phyloP scores from a whole-genome alignment of 163 green algal species.

The Scenedesmus sp. region DNA sequence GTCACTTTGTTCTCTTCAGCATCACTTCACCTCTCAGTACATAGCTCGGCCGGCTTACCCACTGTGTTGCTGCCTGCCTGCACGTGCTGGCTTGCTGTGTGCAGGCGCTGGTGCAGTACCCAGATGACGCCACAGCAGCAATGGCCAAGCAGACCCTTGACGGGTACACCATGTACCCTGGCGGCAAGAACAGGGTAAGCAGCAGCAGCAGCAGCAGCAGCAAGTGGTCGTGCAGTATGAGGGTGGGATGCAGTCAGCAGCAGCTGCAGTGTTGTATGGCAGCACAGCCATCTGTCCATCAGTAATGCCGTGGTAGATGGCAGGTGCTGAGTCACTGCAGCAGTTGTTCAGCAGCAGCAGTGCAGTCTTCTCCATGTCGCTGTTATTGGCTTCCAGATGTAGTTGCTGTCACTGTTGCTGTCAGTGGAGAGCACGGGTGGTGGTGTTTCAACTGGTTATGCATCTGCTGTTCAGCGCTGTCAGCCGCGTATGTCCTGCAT shows the following conservation, averaged over 20 bases:
- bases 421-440: too few species aligned
- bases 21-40: too few species aligned
- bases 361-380: too few species aligned
- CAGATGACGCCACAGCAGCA: conserved; percentile 59
- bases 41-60: not conserved
- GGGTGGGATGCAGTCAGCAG: not conserved
- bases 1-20: too few species aligned
- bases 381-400: too few species aligned
- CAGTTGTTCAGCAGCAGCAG: too few species aligned
- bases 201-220: not conserved
- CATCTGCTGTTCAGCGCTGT: too few species aligned
- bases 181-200: conserved; percentile 77
- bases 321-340: too few species aligned
- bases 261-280: not conserved
- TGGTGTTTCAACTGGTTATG: too few species aligned
- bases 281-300: too few species aligned
- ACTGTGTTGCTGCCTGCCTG: not conserved
- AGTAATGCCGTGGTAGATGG: too few species aligned
- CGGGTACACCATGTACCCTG: conserved; percentile 85
- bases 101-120: conserved; percentile 69
- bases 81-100: not conserved
- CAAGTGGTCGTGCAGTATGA: not conserved
- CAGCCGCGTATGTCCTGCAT: not conserved
- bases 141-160: conserved; percentile 75
- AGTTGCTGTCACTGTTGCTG: too few species aligned